A percentile compares a stretch with the other conserved stretches of the same genome.
Conservation (phyloP, 2,329 filamentous ascomycete species). For the Bisporella sp. region DNA sequence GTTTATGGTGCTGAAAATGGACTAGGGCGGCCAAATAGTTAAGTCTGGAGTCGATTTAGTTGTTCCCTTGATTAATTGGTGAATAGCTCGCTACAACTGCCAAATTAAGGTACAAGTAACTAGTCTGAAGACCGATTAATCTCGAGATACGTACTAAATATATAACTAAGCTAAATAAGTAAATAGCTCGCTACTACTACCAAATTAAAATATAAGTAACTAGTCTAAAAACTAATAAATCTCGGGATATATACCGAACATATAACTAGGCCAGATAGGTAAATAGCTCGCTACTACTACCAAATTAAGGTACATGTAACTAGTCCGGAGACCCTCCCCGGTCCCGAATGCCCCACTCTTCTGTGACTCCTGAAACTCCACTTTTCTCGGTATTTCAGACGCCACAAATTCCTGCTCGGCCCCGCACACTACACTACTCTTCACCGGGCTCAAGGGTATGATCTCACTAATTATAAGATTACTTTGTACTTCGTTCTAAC, state of each 20-base stretch:
- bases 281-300: not conserved
- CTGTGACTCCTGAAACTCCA: not conserved
- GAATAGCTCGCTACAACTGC: too few relatives aligned
- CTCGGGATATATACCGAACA: not conserved
- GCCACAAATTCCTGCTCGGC: not conserved
- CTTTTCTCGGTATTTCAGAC: too few relatives aligned
- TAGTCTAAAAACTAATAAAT: too few relatives aligned
- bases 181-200: not conserved
- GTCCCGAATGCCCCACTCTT: not conserved
- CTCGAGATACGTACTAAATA: not conserved
- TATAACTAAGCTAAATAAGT: too few relatives aligned
- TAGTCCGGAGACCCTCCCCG: not conserved
- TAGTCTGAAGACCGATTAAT: too few relatives aligned
- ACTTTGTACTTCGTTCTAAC: not conserved
- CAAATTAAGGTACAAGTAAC: too few relatives aligned
- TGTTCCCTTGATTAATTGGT: too few relatives aligned
- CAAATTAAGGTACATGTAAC: not conserved
- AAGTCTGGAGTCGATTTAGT: too few relatives aligned
- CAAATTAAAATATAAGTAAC: too few relatives aligned
- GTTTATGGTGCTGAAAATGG: too few relatives aligned
- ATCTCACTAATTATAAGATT: not conserved
- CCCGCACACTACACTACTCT: not conserved
- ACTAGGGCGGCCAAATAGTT: too few relatives aligned
- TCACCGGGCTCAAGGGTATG: not conserved
- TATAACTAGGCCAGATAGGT: not conserved